Evolutionary conservation across 495 filamentous ascomycete genomes (phyloP), one percentile per base, ranked within the genome.

Genomic region (Neurospora africana): DNA sequence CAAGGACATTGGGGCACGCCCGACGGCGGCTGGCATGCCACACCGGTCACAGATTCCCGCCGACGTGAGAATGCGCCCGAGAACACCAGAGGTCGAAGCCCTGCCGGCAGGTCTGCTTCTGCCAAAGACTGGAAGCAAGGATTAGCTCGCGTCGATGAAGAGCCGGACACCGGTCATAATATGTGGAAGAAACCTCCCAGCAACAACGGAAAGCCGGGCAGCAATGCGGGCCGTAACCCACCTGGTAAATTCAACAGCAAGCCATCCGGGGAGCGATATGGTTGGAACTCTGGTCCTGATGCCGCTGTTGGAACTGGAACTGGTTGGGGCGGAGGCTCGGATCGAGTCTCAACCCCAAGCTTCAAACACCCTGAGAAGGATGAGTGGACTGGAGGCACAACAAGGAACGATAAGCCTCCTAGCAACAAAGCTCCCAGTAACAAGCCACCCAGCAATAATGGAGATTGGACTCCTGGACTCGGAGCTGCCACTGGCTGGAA

Each of bases 381-480:
- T 19, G 53, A 65, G 11, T 65, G 53, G 53, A 7, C 23, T 19
- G 15, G 27, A 35, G 53, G 53, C 53, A 19, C 11, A 3, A 9
- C 13, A 19, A 33, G 15, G 15, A 33, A 61, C 5, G 53, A 19
- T 4, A 27, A 53, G 44, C 44, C 44, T 6, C 19, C 41, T 21
- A 44, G 41, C 19, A 44, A n/a, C 21, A 23, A 53, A 6, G 21
- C 44, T 13, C 44, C 21, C 5, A 27, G 21, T 2, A 53, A 33
- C 13, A 65, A 65, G 15, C 53, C 53, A 3, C 53, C 53, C 27
- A 65, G 27, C 23, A 65, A 65, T 19, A 65, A 65, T 3, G 53
- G 53, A 65, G 53, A 65, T 65, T 65, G 53, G 53, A 65, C 53
- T 35, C 71, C 72, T 68, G 77, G 70, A 13, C 47, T 68, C 69